Evolutionary conservation across 176 grass and related monocot genomes (phyloP), one percentile per base, ranked within the genome.

Genomic region (Carex myosuroides): DNA sequence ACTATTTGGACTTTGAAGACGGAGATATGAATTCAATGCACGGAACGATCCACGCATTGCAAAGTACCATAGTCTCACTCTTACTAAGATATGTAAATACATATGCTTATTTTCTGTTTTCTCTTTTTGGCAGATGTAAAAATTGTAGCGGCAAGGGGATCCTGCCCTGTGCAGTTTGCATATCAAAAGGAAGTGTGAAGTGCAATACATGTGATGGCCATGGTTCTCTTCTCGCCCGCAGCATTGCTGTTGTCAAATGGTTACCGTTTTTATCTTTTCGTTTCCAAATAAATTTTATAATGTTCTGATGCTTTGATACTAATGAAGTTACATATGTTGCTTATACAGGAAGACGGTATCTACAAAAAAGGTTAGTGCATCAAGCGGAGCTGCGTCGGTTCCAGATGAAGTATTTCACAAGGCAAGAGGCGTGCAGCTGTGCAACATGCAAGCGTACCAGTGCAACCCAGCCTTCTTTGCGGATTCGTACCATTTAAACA

Each of bases 391-490:
- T 73, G 93, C 87, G 8, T 89, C 96, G 11, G 96, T 98, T 59
- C 93, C 96, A 26, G 93, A 95, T 53, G 91, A 98, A 84, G 88
- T 98, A 61, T 95, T 98, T 13, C 91, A 98, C 37, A 86, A 84
- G 61, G 95, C 95, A 24, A 79, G 70, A 90, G 94, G 95, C n/a
- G 85, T 87, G 58, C 92, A 93, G 50, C 70, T 98, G 70, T 98
- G 95, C 86, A 98, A 95, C 71, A 92, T 92, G 82, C 89, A 95
- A 68, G 92, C 95, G 3, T 93, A 95, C 84, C 92, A 98, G 83
- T 98, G 95, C 83, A 90, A 74, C n/a, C 95, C 92, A 84, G 92
- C 95, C 8, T 98, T 93, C 72, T 98, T 95, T 71, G 95, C 89
- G 0, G 95, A 98, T 85, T 95, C 95, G 9, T 95, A 98, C 82